A percentile compares a stretch with the other conserved stretches of the same genome.
Conservation (phyloP, 192 early-diverging fungal species). For the Coemansia sp. region DNA sequence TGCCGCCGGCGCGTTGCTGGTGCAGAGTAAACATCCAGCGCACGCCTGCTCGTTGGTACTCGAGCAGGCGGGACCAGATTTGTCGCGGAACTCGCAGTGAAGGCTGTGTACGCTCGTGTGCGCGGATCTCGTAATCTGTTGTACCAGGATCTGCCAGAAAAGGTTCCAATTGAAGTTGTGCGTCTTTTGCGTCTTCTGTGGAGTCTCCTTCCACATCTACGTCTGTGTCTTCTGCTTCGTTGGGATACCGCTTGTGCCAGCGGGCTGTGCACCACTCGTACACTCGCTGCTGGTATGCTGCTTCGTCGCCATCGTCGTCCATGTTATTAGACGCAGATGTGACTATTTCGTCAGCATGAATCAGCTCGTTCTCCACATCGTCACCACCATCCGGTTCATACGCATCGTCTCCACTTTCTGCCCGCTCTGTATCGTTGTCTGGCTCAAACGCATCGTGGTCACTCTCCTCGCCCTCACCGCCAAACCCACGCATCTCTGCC, state of each 20-base stretch:
- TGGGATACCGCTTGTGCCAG: constrained; percentile 22
- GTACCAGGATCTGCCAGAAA: constrained; percentile 39
- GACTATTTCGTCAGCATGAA: neutral
- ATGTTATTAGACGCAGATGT: neutral
- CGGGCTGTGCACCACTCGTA: constrained; percentile 50
- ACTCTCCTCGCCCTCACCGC: neutral
- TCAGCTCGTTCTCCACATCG: neutral
- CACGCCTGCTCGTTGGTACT: constrained; percentile 85
- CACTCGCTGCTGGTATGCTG: constrained; percentile 52
- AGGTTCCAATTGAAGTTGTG: constrained; percentile 34
- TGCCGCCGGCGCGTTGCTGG: constrained; percentile 82
- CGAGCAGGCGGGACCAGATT: constrained; percentile 76
- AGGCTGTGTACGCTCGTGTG: constrained; percentile 22
- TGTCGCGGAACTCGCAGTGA: constrained; percentile 73
- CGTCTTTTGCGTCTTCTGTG: constrained; percentile 5
- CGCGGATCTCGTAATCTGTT: constrained; percentile 23
- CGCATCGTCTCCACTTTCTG: neutral
- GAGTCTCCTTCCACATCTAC: neutral
- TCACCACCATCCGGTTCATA: neutral
- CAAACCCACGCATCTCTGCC: constrained; percentile 8
- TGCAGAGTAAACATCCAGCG: constrained; percentile 90
- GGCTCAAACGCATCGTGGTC: neutral
- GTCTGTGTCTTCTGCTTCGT: constrained; percentile 1
- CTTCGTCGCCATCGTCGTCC: constrained; percentile 61
- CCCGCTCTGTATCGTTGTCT: neutral